Percentiles rank a stretch among this genome's conserved stretches.
These are phyloP conservation scores for Phaeosphaeriaceae sp. DNA, from an alignment of 2,329 filamentous ascomycete genomes.

Conservation along the genomic window DNA sequence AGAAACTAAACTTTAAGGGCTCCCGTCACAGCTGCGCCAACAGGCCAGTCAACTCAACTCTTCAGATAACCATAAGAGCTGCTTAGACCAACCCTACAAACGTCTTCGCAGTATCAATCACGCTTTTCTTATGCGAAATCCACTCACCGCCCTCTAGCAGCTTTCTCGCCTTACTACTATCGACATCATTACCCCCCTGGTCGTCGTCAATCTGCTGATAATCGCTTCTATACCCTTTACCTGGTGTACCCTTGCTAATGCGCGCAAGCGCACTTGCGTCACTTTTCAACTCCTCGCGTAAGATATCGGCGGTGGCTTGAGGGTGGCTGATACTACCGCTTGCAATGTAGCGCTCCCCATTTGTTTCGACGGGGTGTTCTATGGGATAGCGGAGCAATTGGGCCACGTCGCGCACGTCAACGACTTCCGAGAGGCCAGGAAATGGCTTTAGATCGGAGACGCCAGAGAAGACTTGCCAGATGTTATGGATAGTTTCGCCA, in stretches of 20 bases:
- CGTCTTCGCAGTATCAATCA: conserved; percentile 46
- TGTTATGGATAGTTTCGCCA: conserved; percentile 39
- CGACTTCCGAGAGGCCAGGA: conserved; percentile 34
- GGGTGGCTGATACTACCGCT: conserved; percentile 37
- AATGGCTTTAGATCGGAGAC: conserved; percentile 27
- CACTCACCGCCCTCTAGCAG: conserved; percentile 20
- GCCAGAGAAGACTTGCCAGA: conserved; percentile 48
- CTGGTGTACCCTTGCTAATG: conserved; percentile 49
- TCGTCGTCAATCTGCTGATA: conserved; percentile 30
- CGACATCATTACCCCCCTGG: conserved; percentile 8
- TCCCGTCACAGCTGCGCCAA: conserved; percentile 48
- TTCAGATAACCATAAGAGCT: background rate
- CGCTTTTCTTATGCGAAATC: conserved; percentile 28
- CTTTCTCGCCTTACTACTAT: conserved; percentile 25
- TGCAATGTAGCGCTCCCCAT: conserved; percentile 53
- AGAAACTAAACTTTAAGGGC: too few species aligned
- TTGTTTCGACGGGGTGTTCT: conserved; percentile 43
- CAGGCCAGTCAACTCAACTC: background rate
- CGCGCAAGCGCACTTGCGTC: conserved; percentile 27
- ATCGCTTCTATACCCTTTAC: conserved; percentile 47
- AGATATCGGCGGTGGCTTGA: conserved; percentile 53
- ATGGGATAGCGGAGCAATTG: conserved; percentile 48
- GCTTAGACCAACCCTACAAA: conserved; percentile 26
- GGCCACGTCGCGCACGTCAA: conserved; percentile 57
- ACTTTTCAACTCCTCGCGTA: conserved; percentile 47